A percentile compares a stretch with the other conserved stretches of the same genome.
phyloP scores from a whole-genome alignment of 768 basidiomycete genomes.

The Naganishia vishniacii region DNA sequence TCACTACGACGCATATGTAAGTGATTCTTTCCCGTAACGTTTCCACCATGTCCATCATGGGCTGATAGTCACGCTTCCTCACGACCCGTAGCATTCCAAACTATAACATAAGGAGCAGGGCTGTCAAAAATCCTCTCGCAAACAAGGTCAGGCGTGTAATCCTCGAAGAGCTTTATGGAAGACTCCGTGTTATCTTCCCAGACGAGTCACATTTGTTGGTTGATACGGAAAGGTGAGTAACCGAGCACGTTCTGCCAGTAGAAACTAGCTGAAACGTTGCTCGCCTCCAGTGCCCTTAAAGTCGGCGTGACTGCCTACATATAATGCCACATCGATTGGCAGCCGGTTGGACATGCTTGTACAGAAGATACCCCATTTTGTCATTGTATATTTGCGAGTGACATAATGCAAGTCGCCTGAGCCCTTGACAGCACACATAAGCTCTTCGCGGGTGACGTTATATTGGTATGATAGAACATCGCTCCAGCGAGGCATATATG shows the following conservation, averaged over 20 bases:
- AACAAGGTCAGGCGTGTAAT: conserved; percentile 54
- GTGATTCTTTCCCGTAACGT: conserved; percentile 36
- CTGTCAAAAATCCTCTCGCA: conserved; percentile 36
- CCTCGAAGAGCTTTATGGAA: conserved; percentile 62
- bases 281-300: not conserved
- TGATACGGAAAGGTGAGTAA: not conserved
- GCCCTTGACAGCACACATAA: no score
- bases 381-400: no score
- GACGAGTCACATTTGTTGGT: conserved; percentile 21
- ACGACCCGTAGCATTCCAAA: conserved; percentile 55
- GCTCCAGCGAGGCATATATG: not conserved
- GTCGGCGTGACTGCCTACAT: conserved; percentile 8
- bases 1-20: conserved; percentile 58
- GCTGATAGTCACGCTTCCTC: not conserved
- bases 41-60: not conserved
- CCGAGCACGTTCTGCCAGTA: not conserved
- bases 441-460: no score
- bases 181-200: conserved; percentile 48
- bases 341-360: no score
- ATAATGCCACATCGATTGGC: no score
- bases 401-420: no score
- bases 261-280: not conserved
- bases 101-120: conserved; percentile 55
- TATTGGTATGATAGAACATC: no score
- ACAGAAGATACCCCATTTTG: no score